Base-by-base conservation (phyloP, 345 rosid genomes). In the Boechera divaricarpa region DNA sequence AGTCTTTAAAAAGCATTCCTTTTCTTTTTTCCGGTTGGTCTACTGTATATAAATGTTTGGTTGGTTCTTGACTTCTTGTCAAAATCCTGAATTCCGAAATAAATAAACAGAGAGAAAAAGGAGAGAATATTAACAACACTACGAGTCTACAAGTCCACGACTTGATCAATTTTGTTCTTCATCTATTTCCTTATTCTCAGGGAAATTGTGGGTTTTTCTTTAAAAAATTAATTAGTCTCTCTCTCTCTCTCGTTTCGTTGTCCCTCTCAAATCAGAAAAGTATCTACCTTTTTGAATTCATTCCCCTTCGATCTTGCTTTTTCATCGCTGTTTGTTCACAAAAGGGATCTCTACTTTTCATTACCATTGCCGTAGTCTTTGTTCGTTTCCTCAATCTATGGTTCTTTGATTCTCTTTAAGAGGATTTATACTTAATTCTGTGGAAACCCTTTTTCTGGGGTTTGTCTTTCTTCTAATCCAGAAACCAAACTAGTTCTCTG, bases 201-300 rank as follows among this genome's bases (percentile, higher is more conserved):
- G 56, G 55, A 76, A 53, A 53, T 68, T 64, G 13, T 62, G 57
- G 57, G 11, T 39, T 28, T 7, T 41, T 39, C n/a, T 6, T 36
- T 1, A 2, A 2, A 28, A 3, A 60, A 60, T 44, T 58, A 53
- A 0, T 21, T 38, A 60, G 6, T 42, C 53, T 48, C 24, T 16
- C 13, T 52, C 31, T 51, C 54, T 47, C 18, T 64, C 11, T 55
- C 21, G 57, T 57, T 5, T 62, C 70, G 41, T 51, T 76, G 62
- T 60, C 69, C 35, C 48, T 65, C 52, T 61, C 42, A 15, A 52
- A 58, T 67, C 70, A 72, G 70, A 52, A 78, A 78, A 67, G 78
- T 32, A 67, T 78, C 70, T 12, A 2, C 51, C 81, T 72, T 78
- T 78, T 66, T 38, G 16, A 73, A 48, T 49, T 78, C 72, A 61